phyloP scores from a whole-genome alignment of 495 filamentous ascomycete species.

The Penicillium mononematosum region DNA sequence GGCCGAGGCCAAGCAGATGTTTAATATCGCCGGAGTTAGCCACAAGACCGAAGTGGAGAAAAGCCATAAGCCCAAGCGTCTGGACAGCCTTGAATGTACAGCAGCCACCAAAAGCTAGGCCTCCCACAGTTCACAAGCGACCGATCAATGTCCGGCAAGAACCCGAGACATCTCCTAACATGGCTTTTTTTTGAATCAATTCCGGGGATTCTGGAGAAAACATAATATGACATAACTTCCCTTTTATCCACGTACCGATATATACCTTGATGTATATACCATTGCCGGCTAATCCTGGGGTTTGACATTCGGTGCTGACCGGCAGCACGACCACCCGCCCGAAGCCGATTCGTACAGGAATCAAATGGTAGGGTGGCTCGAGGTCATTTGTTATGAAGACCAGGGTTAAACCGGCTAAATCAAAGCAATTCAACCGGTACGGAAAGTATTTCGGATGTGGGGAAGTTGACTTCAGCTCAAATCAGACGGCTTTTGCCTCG shows the following conservation, averaged over 20 bases:
- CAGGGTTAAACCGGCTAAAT: conserved; percentile 16
- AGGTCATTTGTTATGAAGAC: not conserved
- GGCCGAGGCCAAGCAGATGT: not conserved
- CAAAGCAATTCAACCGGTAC: conserved; percentile 7
- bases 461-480: not conserved
- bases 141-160: conserved; percentile 5
- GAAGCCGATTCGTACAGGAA: conserved; percentile 8
- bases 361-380: not conserved
- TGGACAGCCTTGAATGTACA: not conserved
- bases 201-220: not conserved
- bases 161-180: conserved; percentile 5
- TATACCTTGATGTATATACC: too few species aligned
- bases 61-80: not conserved
- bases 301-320: not conserved
- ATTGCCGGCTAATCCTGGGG: conserved; percentile 1
- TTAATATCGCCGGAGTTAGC: not conserved
- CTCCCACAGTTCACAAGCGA: not conserved
- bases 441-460: not conserved
- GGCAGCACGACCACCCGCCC: not conserved
- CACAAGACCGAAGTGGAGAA: not conserved
- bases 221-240: not conserved
- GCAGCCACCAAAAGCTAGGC: not conserved
- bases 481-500: not conserved
- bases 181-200: not conserved
- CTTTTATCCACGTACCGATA: not conserved